A percentile compares a stretch with the other conserved stretches of the same genome.
Evolutionary conservation across 148 eudicot species (phyloP).

Genomic region (Diospyros kaki): DNA sequence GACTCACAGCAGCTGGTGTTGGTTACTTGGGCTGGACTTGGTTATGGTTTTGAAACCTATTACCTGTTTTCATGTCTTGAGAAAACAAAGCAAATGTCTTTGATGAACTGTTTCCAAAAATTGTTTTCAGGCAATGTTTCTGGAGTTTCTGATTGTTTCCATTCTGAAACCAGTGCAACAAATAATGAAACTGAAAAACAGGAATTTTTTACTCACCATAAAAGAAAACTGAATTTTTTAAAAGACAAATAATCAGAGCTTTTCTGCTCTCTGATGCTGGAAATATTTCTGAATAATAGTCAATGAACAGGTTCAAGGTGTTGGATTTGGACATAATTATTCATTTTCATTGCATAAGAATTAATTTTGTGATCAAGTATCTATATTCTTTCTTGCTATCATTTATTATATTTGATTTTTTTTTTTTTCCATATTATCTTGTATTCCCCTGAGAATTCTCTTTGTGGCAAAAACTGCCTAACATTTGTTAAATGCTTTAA

Average conservation of each 20-base stretch:
- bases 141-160: too few relatives aligned
- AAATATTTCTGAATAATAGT: neutral
- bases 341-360: neutral
- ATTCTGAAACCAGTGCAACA: too few relatives aligned
- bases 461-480: neutral
- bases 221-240: too few relatives aligned
- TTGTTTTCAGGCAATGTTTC: too few relatives aligned
- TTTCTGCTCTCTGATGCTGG: neutral
- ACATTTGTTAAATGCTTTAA: conserved; percentile 1
- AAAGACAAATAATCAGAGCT: too few relatives aligned
- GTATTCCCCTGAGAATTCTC: neutral
- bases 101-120: too few relatives aligned
- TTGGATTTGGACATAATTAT: neutral
- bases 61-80: too few relatives aligned
- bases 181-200: too few relatives aligned
- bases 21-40: neutral
- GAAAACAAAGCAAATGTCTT: too few relatives aligned
- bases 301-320: neutral
- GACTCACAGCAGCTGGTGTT: neutral
- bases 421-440: too few relatives aligned
- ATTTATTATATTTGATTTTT: neutral
- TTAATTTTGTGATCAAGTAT: neutral
- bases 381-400: neutral
- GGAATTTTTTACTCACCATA: too few relatives aligned
- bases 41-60: too few relatives aligned